phyloP scores from a whole-genome alignment of 1,284 basidiomycete genomes.

The Cutaneotrichosporon curvatum region DNA sequence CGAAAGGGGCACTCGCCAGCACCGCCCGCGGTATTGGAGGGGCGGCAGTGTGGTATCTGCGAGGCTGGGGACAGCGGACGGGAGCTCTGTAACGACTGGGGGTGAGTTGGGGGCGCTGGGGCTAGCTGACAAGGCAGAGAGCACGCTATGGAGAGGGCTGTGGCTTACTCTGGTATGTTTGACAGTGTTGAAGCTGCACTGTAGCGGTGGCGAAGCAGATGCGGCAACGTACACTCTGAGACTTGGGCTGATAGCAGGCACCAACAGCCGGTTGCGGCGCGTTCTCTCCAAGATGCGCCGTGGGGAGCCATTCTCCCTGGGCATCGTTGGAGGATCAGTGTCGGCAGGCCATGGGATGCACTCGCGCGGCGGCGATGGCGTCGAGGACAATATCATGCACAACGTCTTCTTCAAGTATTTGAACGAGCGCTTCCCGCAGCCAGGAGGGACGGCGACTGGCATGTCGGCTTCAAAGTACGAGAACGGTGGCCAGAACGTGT shows the following conservation, averaged over 20 bases:
- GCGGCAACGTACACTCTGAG: too few relatives aligned
- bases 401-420: slow-evolving; percentile 35
- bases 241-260: slow-evolving; percentile 7
- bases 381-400: slow-evolving; percentile 30
- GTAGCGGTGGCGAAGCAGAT: too few relatives aligned
- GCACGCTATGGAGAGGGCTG: background rate
- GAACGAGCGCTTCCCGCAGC: slow-evolving; percentile 27
- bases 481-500: slow-evolving; percentile 18
- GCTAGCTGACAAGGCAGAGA: background rate
- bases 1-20: background rate
- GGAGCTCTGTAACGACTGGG: slow-evolving; percentile 2
- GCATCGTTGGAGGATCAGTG: slow-evolving; percentile 28
- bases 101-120: slow-evolving; percentile 2
- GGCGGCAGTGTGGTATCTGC: slow-evolving; percentile 8
- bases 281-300: slow-evolving; percentile 19
- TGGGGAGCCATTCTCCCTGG: slow-evolving; percentile 24
- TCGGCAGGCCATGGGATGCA: slow-evolving; percentile 30
- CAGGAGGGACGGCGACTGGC: background rate
- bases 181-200: too few relatives aligned
- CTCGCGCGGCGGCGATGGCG: slow-evolving; percentile 1
- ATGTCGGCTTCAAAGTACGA: background rate
- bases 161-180: background rate
- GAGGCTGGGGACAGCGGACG: slow-evolving; percentile 3
- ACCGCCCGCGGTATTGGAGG: background rate
- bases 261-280: slow-evolving; percentile 21